Evolutionary conservation across 2,329 filamentous ascomycete genomes (phyloP).

Genomic region (Stagonosporopsis vannaccii): DNA sequence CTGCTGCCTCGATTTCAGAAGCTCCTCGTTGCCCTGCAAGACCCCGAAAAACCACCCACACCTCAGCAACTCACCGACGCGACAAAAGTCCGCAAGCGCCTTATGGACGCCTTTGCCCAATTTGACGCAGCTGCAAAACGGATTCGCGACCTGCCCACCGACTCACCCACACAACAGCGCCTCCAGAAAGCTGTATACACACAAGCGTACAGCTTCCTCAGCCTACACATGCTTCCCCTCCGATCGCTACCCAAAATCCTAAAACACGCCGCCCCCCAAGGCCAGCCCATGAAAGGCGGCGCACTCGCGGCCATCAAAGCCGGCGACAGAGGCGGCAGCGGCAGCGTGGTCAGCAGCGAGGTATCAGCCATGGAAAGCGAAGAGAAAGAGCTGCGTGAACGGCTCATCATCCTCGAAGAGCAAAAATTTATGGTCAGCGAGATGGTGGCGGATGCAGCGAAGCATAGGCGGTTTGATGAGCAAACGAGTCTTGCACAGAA

Average conservation of each 20-base stretch:
- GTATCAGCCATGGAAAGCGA: slow-evolving; percentile 77
- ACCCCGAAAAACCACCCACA: slow-evolving; percentile 70
- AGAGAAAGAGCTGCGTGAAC: slow-evolving; percentile 81
- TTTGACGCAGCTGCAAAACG: slow-evolving; percentile 84
- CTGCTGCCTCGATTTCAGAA: slow-evolving; percentile 86
- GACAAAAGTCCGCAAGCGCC: slow-evolving; percentile 84
- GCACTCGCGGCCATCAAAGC: slow-evolving; percentile 68
- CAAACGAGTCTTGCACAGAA: slow-evolving; percentile 81
- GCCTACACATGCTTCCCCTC: slow-evolving; percentile 88
- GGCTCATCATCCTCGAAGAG: slow-evolving; percentile 85
- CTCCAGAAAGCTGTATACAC: slow-evolving; percentile 84
- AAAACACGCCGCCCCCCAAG: slow-evolving; percentile 64
- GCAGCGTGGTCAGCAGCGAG: slow-evolving; percentile 62
- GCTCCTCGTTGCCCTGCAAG: slow-evolving; percentile 75
- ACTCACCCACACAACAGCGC: slow-evolving; percentile 73
- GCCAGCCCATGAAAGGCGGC: slow-evolving; percentile 47
- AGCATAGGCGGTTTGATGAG: slow-evolving; percentile 83
- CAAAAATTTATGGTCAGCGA: slow-evolving; percentile 87
- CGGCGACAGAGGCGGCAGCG: slow-evolving; percentile 61
- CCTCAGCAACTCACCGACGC: slow-evolving; percentile 81
- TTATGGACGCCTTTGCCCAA: slow-evolving; percentile 88
- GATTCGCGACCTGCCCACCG: slow-evolving; percentile 78
- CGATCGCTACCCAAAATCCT: slow-evolving; percentile 61
- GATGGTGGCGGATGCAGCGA: slow-evolving; percentile 81
- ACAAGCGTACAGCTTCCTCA: slow-evolving; percentile 82